Evolutionary conservation across 208 protist genomes (phyloP).

Genomic region (Zelonia costaricensis): DNA sequence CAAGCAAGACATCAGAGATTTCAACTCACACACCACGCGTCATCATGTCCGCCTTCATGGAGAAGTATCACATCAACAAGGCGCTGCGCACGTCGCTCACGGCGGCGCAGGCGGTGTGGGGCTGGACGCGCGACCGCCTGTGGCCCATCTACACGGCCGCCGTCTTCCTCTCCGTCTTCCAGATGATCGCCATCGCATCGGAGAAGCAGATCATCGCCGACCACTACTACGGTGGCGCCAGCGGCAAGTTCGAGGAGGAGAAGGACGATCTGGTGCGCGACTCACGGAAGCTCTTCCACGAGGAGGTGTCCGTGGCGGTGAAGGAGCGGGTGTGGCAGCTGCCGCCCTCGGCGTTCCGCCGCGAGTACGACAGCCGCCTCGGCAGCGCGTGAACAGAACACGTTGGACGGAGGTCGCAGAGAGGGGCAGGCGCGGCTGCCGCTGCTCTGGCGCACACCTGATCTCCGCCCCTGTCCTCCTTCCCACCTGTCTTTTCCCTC

Average conservation of each 20-base stretch:
- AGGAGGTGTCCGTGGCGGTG: conserved; percentile 79
- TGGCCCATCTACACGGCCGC: conserved; percentile 84
- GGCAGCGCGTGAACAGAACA: conserved; percentile 26
- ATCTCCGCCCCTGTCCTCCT: no score
- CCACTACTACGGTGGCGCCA: conserved; percentile 64
- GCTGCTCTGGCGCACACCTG: no score
- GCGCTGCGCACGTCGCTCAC: conserved; percentile 23
- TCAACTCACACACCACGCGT: no score
- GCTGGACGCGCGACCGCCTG: conserved; percentile 57
- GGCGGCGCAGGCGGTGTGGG: conserved; percentile 37
- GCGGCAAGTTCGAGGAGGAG: conserved; percentile 31
- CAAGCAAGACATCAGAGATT: conserved; percentile 4
- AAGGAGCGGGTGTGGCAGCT: conserved; percentile 88
- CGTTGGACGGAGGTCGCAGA: no score
- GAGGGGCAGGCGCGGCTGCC: no score
- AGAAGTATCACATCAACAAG: conserved; percentile 44
- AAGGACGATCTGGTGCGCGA: conserved; percentile 48
- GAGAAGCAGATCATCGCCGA: conserved; percentile 90
- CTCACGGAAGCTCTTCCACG: conserved; percentile 71
- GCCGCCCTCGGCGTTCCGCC: conserved; percentile 47
- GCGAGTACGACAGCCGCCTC: conserved; percentile 66
- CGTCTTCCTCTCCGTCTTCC: conserved; percentile 73
- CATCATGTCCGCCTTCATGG: conserved; percentile 47
- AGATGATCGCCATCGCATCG: conserved; percentile 66
- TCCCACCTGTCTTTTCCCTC: no score